phyloP scores from a whole-genome alignment of 768 basidiomycete genomes.

The Cyathus striatus region DNA sequence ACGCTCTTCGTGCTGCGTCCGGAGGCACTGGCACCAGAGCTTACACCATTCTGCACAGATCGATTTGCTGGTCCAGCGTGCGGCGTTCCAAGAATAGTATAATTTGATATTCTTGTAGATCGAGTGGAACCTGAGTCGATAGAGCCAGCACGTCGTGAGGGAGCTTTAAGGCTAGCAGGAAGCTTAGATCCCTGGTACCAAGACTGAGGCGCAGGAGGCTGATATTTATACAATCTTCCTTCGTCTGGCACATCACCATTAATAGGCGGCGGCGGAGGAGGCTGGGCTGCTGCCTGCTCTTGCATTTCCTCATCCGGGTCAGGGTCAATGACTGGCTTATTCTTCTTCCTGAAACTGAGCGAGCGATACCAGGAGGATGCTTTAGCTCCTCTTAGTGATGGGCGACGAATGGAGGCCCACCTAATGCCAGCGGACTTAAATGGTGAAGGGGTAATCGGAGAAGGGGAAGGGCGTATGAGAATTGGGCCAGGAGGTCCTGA shows the following conservation, averaged over 20 bases:
- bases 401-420: slow-evolving; percentile 16
- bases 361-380: slow-evolving; percentile 37
- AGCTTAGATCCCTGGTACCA: slow-evolving; percentile 25
- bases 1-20: slow-evolving; percentile 14
- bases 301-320: slow-evolving; percentile 28
- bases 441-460: slow-evolving; percentile 6
- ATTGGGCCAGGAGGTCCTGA: too few species aligned
- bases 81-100: slow-evolving; percentile 26
- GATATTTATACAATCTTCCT: slow-evolving; percentile 13
- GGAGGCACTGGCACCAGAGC: slow-evolving; percentile 14
- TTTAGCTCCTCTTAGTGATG: slow-evolving; percentile 21
- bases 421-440: slow-evolving; percentile 15
- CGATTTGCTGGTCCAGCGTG: slow-evolving; percentile 2
- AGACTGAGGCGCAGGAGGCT: slow-evolving; percentile 11
- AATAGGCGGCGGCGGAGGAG: not conserved
- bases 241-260: slow-evolving; percentile 4
- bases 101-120: slow-evolving; percentile 29
- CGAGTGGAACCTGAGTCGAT: slow-evolving; percentile 12
- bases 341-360: slow-evolving; percentile 28
- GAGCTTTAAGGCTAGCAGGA: slow-evolving; percentile 14
- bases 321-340: slow-evolving; percentile 23
- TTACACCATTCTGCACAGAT: not conserved
- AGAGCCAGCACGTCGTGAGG: slow-evolving; percentile 14
- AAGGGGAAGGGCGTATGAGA: slow-evolving; percentile 5
- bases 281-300: too few species aligned